These are phyloP conservation scores for Carex littledalei DNA, from an alignment of 176 grass and related monocot genomes.

Conservation along the genomic window DNA sequence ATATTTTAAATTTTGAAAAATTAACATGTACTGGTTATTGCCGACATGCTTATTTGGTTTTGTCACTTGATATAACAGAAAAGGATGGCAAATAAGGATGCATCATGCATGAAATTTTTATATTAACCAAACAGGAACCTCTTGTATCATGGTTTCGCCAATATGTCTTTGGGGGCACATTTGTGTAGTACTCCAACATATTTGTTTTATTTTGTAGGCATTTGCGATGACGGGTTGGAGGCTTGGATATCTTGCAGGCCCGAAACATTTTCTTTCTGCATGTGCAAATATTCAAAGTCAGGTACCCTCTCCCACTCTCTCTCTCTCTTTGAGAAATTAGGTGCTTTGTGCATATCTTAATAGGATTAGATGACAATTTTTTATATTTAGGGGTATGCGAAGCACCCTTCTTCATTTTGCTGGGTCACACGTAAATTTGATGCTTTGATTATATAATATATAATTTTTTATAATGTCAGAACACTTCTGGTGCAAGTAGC, in stretches of 20 bases:
- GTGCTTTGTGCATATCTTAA: background rate
- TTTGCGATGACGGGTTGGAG: slow-evolving; percentile 99
- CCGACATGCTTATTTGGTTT: background rate
- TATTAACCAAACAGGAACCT: background rate
- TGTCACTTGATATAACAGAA: background rate
- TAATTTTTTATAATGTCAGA: slow-evolving; percentile 26
- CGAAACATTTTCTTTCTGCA: slow-evolving; percentile 68
- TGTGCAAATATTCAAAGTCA: slow-evolving; percentile 96
- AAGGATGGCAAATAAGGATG: background rate
- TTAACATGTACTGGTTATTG: background rate
- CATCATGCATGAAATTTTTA: background rate
- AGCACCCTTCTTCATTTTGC: background rate
- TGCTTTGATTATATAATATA: background rate
- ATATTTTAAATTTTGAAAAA: background rate
- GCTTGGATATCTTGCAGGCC: slow-evolving; percentile 86
- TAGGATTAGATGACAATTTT: background rate
- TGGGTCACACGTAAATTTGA: background rate
- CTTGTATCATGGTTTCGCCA: background rate
- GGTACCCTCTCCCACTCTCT: slow-evolving; percentile 29
- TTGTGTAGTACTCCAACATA: background rate
- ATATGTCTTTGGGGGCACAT: background rate
- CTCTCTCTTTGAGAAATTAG: background rate
- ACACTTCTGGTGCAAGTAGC: slow-evolving; percentile 85
- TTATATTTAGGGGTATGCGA: background rate
- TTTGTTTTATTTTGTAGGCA: slow-evolving; percentile 42